Percentiles rank a stretch among this genome's conserved stretches.
Conservation (phyloP, 441 rosid genomes). For the Rhodomyrtus psidioides region DNA sequence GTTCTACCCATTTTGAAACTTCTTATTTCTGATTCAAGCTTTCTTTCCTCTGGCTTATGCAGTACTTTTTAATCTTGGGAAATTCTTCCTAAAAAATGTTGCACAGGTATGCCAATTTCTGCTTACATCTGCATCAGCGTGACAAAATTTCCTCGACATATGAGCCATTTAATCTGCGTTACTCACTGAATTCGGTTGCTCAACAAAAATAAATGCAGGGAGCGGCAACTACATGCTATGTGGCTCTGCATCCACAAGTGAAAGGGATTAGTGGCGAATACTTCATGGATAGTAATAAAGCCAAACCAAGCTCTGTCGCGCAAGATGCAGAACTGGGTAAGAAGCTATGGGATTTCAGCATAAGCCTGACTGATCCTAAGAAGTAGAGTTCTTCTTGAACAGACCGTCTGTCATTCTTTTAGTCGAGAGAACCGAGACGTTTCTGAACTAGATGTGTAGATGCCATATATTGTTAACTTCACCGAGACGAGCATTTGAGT, state of each 20-base stretch:
- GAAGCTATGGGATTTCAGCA: too few relatives aligned
- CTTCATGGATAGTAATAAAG: slow-evolving; percentile 6
- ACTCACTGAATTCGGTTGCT: background rate
- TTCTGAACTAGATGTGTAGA: too few relatives aligned
- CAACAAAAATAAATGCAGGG: background rate
- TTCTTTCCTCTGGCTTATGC: background rate
- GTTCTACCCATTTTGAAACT: background rate
- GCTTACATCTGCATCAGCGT: background rate
- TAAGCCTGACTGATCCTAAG: too few relatives aligned
- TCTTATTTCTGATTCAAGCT: background rate
- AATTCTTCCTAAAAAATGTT: background rate
- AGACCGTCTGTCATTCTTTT: too few relatives aligned
- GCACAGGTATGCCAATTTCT: slow-evolving; percentile 1
- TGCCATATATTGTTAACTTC: too few relatives aligned
- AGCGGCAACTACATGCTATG: slow-evolving; percentile 21
- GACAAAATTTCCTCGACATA: background rate
- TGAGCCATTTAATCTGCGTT: background rate
- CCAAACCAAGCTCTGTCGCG: too few relatives aligned
- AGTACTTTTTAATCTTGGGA: background rate
- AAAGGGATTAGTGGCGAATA: slow-evolving; percentile 13
- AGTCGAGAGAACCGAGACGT: too few relatives aligned
- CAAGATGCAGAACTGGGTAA: too few relatives aligned
- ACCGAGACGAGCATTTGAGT: too few relatives aligned
- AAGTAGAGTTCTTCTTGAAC: too few relatives aligned
- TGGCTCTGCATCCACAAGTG: slow-evolving; percentile 15